Evolutionary conservation across 495 filamentous ascomycete genomes (phyloP).

Genomic region (Penicillium bialowiezense): DNA sequence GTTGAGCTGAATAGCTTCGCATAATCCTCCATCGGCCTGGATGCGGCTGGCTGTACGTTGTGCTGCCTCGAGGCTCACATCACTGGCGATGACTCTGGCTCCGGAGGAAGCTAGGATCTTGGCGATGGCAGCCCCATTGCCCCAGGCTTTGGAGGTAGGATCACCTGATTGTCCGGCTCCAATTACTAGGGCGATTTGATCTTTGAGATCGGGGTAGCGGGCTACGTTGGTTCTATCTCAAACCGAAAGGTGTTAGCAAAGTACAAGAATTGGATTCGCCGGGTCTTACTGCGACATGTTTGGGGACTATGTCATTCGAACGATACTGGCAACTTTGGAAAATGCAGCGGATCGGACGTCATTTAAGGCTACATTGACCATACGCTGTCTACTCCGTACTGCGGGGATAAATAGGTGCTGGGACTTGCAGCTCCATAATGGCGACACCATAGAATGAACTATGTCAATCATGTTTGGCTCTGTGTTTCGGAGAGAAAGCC

Average conservation of each 20-base stretch:
- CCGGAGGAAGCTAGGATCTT: constrained; percentile 35
- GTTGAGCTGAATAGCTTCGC: constrained; percentile 33
- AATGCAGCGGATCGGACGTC: no score
- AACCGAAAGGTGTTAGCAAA: background rate
- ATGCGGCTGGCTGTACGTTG: constrained; percentile 31
- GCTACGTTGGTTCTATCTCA: background rate
- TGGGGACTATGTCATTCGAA: background rate
- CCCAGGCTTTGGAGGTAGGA: constrained; percentile 30
- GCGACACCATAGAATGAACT: no score
- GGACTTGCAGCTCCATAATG: no score
- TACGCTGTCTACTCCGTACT: no score
- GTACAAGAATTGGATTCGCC: background rate
- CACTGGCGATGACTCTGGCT: constrained; percentile 41
- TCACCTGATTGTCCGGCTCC: constrained; percentile 41
- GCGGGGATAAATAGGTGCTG: no score
- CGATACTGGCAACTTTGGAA: no score
- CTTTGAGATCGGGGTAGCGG: constrained; percentile 19
- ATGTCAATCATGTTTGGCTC: no score
- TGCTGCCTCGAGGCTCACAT: constrained; percentile 35
- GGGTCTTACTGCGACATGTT: background rate
- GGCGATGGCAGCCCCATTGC: constrained; percentile 43
- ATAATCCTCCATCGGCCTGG: constrained; percentile 17
- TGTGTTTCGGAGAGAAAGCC: no score
- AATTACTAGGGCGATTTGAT: constrained; percentile 44
- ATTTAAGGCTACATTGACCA: no score